Evolutionary conservation across 2,329 filamentous ascomycete genomes (phyloP).

Genomic region (Pestalotiopsis sp.): DNA sequence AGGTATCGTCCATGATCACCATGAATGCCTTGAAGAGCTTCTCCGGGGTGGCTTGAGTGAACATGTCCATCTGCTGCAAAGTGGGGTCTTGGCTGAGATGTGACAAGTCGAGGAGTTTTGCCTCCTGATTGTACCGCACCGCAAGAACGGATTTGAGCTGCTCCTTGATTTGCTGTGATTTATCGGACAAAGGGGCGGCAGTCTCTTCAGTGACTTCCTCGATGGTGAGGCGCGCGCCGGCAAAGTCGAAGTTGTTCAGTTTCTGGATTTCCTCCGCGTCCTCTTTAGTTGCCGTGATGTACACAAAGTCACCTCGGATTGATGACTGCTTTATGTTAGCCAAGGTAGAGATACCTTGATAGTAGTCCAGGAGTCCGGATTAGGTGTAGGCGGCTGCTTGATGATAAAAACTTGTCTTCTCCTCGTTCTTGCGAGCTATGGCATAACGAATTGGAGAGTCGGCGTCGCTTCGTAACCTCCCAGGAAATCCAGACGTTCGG

Average conservation of each 20-base stretch:
- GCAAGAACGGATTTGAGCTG: constrained; percentile 71
- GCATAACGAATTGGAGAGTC: constrained; percentile 39
- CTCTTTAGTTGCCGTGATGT: constrained; percentile 65
- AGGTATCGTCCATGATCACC: constrained; percentile 77
- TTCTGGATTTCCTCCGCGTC: constrained; percentile 65
- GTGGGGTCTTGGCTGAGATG: constrained; percentile 70
- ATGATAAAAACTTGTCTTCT: constrained; percentile 32
- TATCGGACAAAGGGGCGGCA: constrained; percentile 46
- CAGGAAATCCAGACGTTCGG: constrained; percentile 42
- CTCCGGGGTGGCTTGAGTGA: constrained; percentile 69
- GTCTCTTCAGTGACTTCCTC: constrained; percentile 43
- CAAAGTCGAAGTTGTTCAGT: constrained; percentile 69
- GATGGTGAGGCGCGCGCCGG: constrained; percentile 61
- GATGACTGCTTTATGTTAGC: constrained; percentile 73
- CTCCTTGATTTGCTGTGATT: constrained; percentile 62
- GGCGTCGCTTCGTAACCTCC: constrained; percentile 38
- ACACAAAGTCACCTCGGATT: constrained; percentile 66
- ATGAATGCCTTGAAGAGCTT: constrained; percentile 94
- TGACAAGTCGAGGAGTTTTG: constrained; percentile 83
- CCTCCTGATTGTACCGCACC: constrained; percentile 68
- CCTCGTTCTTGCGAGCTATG: constrained; percentile 39
- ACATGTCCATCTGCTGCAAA: constrained; percentile 73
- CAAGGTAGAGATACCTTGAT: constrained; percentile 49
- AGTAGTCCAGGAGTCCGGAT: constrained; percentile 35
- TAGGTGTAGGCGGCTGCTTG: constrained; percentile 34